Conservation (phyloP, 176 grass and related monocot genomes). For the Thalia dealbata region DNA sequence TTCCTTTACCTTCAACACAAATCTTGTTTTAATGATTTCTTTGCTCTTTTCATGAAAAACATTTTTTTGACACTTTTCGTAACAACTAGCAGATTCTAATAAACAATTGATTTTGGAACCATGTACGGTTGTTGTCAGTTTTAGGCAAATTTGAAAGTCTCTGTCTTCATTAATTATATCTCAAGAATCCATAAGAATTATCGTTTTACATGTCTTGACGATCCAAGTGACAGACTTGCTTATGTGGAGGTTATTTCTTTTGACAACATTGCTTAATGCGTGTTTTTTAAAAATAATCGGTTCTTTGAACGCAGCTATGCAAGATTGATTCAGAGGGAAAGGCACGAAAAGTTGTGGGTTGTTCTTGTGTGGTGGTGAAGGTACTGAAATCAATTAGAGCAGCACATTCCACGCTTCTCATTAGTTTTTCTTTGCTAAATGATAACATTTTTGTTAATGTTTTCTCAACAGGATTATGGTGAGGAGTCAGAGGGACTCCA, state of each 20-base stretch:
- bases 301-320: slow-evolving; percentile 44
- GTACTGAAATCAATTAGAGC: slow-evolving; percentile 17
- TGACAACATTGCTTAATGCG: too few relatives aligned
- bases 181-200: too few relatives aligned
- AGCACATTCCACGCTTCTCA: not conserved
- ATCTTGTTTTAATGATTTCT: not conserved
- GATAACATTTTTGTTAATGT: not conserved
- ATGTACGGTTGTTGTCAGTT: not conserved
- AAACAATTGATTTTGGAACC: not conserved
- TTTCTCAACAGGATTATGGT: slow-evolving; percentile 52
- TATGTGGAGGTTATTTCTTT: too few relatives aligned
- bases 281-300: not conserved
- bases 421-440: not conserved
- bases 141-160: not conserved
- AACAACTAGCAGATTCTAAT: not conserved
- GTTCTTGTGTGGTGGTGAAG: slow-evolving; percentile 74
- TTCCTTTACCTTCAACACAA: not conserved
- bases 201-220: too few relatives aligned
- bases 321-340: slow-evolving; percentile 82
- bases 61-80: not conserved
- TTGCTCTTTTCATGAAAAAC: not conserved
- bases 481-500: slow-evolving; percentile 81
- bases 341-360: slow-evolving; percentile 83
- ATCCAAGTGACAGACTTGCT: too few relatives aligned
- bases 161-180: too few relatives aligned